phyloP scores from a whole-genome alignment of 768 basidiomycete species.

The Mycena rebaudengoi region DNA sequence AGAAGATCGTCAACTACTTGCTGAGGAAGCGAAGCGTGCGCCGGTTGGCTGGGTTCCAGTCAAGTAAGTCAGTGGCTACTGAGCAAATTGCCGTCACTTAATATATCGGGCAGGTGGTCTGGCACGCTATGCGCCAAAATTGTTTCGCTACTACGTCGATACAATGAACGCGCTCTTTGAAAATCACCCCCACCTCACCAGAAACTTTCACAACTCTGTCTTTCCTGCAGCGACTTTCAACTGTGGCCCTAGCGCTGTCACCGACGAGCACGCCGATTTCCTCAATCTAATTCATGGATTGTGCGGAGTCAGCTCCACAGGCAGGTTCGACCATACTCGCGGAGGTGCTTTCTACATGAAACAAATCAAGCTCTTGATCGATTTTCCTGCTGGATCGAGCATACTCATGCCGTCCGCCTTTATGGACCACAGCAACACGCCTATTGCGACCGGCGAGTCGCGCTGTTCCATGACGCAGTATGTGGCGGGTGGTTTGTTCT shows the following conservation, averaged over 20 bases:
- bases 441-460: conserved; percentile 18
- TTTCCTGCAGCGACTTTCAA: conserved; percentile 27
- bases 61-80: not conserved
- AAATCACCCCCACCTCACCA: not conserved
- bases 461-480: conserved; percentile 29
- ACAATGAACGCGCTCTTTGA: not conserved
- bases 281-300: conserved; percentile 6
- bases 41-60: not conserved
- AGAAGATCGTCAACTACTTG: not conserved
- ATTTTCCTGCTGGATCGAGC: conserved; percentile 26
- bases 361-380: conserved; percentile 23
- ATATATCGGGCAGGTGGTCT: not conserved
- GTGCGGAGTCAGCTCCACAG: conserved; percentile 25
- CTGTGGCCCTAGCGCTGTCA: conserved; percentile 14
- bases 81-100: not conserved
- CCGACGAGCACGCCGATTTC: conserved; percentile 14
- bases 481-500: conserved; percentile 26
- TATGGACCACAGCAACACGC: conserved; percentile 25
- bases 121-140: not conserved
- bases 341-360: conserved; percentile 28
- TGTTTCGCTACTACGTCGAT: not conserved
- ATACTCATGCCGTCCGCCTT: conserved; percentile 27
- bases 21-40: not conserved
- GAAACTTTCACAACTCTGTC: conserved; percentile 19
- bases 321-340: conserved; percentile 21